Base-by-base conservation (phyloP, 805 yeast genomes). In the Ogataea polymorpha region DNA sequence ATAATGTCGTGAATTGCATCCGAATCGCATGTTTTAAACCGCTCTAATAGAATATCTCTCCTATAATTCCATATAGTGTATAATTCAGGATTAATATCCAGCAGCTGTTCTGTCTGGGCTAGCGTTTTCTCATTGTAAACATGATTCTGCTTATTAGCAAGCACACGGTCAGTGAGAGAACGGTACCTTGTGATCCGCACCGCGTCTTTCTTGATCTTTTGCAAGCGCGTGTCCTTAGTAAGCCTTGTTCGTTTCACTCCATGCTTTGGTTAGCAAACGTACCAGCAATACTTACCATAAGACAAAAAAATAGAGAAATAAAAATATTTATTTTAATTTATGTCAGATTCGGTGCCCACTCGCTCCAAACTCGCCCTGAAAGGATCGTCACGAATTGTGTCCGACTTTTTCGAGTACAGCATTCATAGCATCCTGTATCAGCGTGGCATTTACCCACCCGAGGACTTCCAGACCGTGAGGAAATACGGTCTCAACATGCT, bases 11-110 rank as follows among this genome's bases (percentile, higher is more conserved):
- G 55, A 31, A 47, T 55, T 14, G 59, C 53, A 8, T 25, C 27
- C 25, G 44, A 9, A 11, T 37, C 42, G 21, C 51, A 32, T 24
- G 70, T 61, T 27, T 69, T 47, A 14, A 53, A 49, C 21, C 20
- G n/a, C 1, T 59, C 57, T 0, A 47, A 29, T 14, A 89, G 63
- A 3, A 84, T 78, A 49, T 86, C 93, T 40, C 96, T 73, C 42
- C 98, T 74, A 56, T 72, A 85, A 58, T 93, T 93, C 98, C 98
- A 93, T 0, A 79, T 70, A 0, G 96, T 80, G 61, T 90, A 90
- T 48, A 83, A 75, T 57, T 93, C 98, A 0, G 97, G 96, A 54
- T 90, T 89, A 37, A 75, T 55, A 7, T 69, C 62, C 15, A 93
- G 67, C 11, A 90, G 51, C 14, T 66, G 63, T 0, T 84, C 72